Base-by-base conservation (phyloP, 768 basidiomycete genomes). In the Sporobolomyces roseus region DNA sequence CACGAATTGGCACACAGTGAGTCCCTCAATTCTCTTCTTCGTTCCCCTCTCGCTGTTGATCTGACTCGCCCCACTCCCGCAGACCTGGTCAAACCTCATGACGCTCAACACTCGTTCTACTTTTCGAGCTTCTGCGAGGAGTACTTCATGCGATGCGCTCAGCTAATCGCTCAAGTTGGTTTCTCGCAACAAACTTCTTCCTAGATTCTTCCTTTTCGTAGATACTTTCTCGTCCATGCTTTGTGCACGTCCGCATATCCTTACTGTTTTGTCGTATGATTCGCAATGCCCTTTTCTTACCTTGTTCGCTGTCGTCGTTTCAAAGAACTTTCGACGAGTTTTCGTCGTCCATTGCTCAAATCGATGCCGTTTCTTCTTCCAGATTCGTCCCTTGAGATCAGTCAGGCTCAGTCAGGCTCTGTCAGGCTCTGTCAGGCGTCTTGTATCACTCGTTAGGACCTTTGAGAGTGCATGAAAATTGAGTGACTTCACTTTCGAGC, bases 61-160 rank as follows among this genome's bases (percentile, higher is more conserved):
- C 17, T 25, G 12, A 13, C 19, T 2, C 17, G 2, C 8, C 2
- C 36, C 45, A 7, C 17, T 12, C 56, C 29, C 3, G 7, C 56
- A 69, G 68, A 60, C 75, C 81, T 96, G 3, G 87, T 93, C 70
- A 74, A 77, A 25, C 73, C 76, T 10, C 93, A 96, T 75, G 93
- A 94, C 77, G 87, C 90, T 1, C 88, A 93, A 76, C 93, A 94
- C 72, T 91, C 92, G 71, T 97, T 96, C 78, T 96, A 91, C 78
- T 93, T 94, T 75, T 91, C 91, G 33, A 86, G 89, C 9, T 88
- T 97, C 25, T 90, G 89, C 71, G 90, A 96, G 79, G 83, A 77
- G 35, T 79, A 79, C 68, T 77, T 82, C 35, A 48, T 77, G 3
- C 71, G 72, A 19, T 77, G 81, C 46, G 74, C 76, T 12, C 38